phyloP scores from a whole-genome alignment of 2,329 filamentous ascomycete genomes.

The Monosporascus sp. region DNA sequence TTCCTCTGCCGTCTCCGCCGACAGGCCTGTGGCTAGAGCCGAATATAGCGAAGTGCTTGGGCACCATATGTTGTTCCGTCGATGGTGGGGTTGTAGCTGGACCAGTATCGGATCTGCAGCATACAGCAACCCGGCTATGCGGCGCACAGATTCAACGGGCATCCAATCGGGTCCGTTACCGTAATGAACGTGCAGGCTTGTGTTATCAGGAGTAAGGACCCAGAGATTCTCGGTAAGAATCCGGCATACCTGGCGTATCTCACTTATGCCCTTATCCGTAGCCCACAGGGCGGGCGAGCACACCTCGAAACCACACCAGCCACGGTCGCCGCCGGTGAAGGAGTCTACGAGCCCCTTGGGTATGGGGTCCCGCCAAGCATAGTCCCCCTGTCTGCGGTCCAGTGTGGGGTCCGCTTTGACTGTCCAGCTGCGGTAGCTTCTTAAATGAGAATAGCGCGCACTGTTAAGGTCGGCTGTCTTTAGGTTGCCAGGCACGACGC shows the following conservation, averaged over 20 bases:
- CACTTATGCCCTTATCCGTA: background rate
- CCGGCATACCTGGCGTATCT: background rate
- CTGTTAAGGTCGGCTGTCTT: background rate
- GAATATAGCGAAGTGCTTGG: background rate
- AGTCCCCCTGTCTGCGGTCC: background rate
- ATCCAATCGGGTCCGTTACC: background rate
- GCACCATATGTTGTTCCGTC: background rate
- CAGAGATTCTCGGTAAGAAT: background rate
- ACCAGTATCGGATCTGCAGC: background rate
- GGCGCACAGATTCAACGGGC: background rate
- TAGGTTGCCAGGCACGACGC: too few relatives aligned
- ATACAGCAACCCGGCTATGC: background rate
- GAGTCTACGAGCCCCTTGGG: background rate
- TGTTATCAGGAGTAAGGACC: background rate
- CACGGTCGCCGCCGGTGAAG: background rate
- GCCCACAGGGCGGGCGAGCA: background rate
- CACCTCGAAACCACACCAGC: background rate
- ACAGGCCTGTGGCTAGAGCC: background rate
- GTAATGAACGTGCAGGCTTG: background rate
- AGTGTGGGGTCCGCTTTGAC: background rate
- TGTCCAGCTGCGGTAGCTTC: background rate
- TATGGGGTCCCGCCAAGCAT: background rate
- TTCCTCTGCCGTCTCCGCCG: background rate
- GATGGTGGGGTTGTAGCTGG: background rate
- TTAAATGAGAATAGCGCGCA: background rate